Evolutionary conservation across 1,139 yeast genomes (phyloP).

Genomic region (Nakaseomyces nivariensis): DNA sequence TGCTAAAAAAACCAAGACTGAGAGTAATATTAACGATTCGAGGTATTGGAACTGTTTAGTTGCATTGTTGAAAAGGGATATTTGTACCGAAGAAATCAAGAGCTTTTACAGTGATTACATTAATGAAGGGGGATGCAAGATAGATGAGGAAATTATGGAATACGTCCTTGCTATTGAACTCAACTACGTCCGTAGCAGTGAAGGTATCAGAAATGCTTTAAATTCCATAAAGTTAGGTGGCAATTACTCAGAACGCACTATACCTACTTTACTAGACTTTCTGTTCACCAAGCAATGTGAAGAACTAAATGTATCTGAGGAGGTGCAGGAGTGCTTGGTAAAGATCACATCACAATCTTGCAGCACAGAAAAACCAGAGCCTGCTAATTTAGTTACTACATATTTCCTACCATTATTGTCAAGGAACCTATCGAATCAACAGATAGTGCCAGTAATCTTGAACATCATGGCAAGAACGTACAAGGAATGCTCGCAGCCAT

Average conservation of each 20-base stretch:
- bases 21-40: background rate
- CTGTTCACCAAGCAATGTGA: background rate
- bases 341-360: background rate
- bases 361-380: background rate
- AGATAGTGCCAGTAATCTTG: background rate
- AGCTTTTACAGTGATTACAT: background rate
- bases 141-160: background rate
- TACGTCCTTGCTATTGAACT: background rate
- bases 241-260: background rate
- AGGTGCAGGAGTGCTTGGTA: background rate
- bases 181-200: background rate
- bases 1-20: background rate
- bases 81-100: background rate
- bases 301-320: background rate
- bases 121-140: background rate
- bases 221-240: background rate
- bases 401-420: slow-evolving; percentile 1
- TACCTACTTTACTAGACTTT: slow-evolving; percentile 4
- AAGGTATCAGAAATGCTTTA: background rate
- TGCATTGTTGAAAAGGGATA: background rate
- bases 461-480: background rate
- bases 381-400: background rate
- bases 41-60: background rate
- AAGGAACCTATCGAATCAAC: background rate
- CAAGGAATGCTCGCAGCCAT: background rate